Conservation (phyloP, 768 basidiomycete species). For the Hygrophoropsis aurantiaca region DNA sequence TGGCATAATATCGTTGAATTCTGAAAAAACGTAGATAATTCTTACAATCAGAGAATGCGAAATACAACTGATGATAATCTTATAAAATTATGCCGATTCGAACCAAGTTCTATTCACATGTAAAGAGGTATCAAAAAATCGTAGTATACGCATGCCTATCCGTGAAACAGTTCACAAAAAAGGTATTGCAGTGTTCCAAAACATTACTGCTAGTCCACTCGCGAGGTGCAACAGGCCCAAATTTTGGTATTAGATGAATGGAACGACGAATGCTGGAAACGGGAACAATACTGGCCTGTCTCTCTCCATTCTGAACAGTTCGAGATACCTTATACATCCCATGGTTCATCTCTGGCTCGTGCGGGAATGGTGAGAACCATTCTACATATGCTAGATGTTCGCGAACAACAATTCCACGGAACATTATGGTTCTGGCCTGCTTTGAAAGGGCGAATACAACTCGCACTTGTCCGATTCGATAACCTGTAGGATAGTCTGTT, state of each 20-base stretch:
- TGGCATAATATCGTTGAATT: too few species aligned
- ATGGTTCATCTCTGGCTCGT: slow-evolving; percentile 16
- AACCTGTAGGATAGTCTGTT: neutral
- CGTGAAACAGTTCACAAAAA: slow-evolving; percentile 31
- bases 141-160: slow-evolving; percentile 27
- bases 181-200: slow-evolving; percentile 25
- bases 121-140: neutral
- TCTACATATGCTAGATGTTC: slow-evolving; percentile 10
- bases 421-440: slow-evolving; percentile 13
- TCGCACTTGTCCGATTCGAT: slow-evolving; percentile 9
- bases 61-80: too few species aligned
- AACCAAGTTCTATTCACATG: too few species aligned
- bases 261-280: slow-evolving; percentile 21
- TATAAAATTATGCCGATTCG: too few species aligned
- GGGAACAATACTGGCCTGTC: slow-evolving; percentile 22
- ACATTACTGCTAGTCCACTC: slow-evolving; percentile 33
- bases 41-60: too few species aligned
- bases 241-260: slow-evolving; percentile 32
- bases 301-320: neutral
- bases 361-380: slow-evolving; percentile 22
- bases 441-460: slow-evolving; percentile 6
- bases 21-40: too few species aligned
- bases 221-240: slow-evolving; percentile 23
- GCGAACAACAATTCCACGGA: slow-evolving; percentile 14
- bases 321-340: slow-evolving; percentile 26